phyloP scores from a whole-genome alignment of 257 asterid species.

The Gardenia jasminoides region DNA sequence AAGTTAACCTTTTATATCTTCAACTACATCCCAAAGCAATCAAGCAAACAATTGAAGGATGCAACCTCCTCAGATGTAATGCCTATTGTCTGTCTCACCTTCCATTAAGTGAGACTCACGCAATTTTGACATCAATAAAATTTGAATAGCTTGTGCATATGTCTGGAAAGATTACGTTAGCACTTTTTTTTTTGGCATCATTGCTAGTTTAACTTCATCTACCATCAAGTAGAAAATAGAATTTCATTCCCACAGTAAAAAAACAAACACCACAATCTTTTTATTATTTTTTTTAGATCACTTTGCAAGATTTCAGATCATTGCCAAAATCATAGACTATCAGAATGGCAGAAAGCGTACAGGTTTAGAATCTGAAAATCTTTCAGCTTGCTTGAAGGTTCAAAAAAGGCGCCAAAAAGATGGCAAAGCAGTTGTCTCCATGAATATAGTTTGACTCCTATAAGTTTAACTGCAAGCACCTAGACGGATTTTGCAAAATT shows the following conservation, averaged over 20 bases:
- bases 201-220: too few relatives aligned
- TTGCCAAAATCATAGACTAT: not conserved
- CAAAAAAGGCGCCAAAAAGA: too few relatives aligned
- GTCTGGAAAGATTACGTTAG: not conserved
- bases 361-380: too few relatives aligned
- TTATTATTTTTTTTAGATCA: too few relatives aligned
- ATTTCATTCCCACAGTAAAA: not conserved
- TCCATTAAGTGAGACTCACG: not conserved
- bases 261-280: not conserved
- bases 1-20: not conserved
- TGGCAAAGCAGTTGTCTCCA: too few relatives aligned
- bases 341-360: not conserved
- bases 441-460: too few relatives aligned
- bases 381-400: too few relatives aligned
- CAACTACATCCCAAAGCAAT: not conserved
- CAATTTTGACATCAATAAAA: too few relatives aligned
- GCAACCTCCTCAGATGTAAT: not conserved
- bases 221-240: too few relatives aligned
- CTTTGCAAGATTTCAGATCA: not conserved
- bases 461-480: too few relatives aligned
- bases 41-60: not conserved
- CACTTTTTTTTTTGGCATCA: too few relatives aligned
- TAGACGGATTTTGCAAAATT: too few relatives aligned
- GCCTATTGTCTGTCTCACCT: not conserved
- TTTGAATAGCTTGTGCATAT: not conserved